A percentile compares a stretch with the other conserved stretches of the same genome.
Evolutionary conservation across 2,329 filamentous ascomycete genomes (phyloP).

Genomic region (Hymenoscyphus albidus): DNA sequence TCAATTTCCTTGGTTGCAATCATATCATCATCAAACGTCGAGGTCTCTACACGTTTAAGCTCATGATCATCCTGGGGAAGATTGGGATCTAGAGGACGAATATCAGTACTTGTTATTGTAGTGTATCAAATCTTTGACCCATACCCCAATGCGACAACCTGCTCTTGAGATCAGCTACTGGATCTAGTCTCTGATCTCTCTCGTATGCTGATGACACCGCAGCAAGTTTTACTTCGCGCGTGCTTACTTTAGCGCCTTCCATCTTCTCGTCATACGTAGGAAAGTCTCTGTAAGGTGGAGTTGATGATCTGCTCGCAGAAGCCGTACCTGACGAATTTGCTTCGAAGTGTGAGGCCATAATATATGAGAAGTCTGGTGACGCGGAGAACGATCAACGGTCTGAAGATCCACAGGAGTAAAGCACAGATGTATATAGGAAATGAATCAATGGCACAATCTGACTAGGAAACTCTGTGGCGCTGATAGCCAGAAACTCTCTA

Average conservation of each 20-base stretch:
- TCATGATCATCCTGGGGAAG: conserved; percentile 19
- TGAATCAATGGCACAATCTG: conserved; percentile 6
- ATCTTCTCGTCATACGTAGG: conserved; percentile 20
- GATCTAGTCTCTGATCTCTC: conserved; percentile 17
- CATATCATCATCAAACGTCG: conserved; percentile 40
- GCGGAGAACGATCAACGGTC: conserved; percentile 31
- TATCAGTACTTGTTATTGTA: background rate
- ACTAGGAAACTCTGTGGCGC: conserved; percentile 14
- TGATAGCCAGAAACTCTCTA: conserved; percentile 19
- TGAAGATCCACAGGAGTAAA: conserved; percentile 21
- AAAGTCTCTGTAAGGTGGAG: background rate
- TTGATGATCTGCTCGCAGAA: conserved; percentile 15
- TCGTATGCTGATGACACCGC: conserved; percentile 11
- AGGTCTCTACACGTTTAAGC: conserved; percentile 65
- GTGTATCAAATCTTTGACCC: background rate
- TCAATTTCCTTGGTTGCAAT: conserved; percentile 28
- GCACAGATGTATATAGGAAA: conserved; percentile 36
- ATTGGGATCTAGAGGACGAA: conserved; percentile 19
- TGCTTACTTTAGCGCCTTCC: conserved; percentile 20
- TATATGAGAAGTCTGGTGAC: conserved; percentile 14
- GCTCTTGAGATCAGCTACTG: conserved; percentile 21
- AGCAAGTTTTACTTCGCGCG: conserved; percentile 16
- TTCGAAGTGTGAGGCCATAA: conserved; percentile 24
- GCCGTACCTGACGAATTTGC: conserved; percentile 24
- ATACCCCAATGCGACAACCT: conserved; percentile 23